Evolutionary conservation across 345 rosid genomes (phyloP).

Genomic region (Reutealis trisperma): DNA sequence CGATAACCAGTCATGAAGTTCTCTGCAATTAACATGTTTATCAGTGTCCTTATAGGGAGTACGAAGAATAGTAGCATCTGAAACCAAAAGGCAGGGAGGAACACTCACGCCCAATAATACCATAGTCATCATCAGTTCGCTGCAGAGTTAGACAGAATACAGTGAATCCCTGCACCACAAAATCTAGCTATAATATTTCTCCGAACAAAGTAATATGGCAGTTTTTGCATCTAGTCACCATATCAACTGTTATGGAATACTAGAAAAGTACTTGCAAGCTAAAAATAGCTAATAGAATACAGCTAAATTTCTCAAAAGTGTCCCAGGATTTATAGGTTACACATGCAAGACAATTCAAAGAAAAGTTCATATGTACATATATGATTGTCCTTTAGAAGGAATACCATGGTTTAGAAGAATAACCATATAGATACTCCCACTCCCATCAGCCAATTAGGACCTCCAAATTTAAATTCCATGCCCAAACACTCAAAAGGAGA

Average conservation of each 20-base stretch:
- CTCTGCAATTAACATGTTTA: slow-evolving; percentile 34
- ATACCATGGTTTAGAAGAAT: background rate
- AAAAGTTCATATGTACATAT: too few relatives aligned
- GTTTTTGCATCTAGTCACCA: slow-evolving; percentile 4
- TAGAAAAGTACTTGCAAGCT: background rate
- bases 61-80: background rate
- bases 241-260: background rate
- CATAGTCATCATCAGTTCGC: slow-evolving; percentile 23
- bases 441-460: background rate
- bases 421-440: background rate
- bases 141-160: slow-evolving; percentile 32
- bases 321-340: background rate
- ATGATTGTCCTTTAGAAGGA: too few relatives aligned
- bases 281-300: background rate
- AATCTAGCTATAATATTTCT: background rate
- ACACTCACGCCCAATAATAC: slow-evolving; percentile 41
- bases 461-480: background rate
- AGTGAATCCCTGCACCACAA: slow-evolving; percentile 31
- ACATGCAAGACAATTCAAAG: background rate
- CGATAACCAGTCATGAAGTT: slow-evolving; percentile 44
- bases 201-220: background rate
- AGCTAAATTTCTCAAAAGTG: background rate
- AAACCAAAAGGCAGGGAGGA: background rate
- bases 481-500: background rate
- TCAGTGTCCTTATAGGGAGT: background rate